A percentile compares a stretch with the other conserved stretches of the same genome.
Conservation (phyloP, 352 stramenopile genomes). For the Globisporangium polare region DNA sequence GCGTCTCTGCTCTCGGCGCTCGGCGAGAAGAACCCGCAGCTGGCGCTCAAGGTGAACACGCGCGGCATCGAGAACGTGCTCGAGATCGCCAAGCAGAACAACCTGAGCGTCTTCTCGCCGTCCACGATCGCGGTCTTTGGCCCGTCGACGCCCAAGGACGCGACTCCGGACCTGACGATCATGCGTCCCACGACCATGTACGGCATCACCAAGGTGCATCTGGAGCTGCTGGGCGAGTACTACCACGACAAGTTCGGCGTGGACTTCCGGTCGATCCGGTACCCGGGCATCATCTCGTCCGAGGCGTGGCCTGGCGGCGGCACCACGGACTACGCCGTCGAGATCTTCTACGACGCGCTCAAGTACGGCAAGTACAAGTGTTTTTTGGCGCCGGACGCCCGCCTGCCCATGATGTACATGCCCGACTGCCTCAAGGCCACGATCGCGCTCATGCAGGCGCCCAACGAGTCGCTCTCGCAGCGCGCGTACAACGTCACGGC, state of each 20-base stretch:
- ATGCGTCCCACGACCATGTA: slow-evolving; percentile 92
- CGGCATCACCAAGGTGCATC: slow-evolving; percentile 90
- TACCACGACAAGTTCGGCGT: slow-evolving; percentile 91
- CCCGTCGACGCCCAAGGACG: slow-evolving; percentile 77
- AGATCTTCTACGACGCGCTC: slow-evolving; percentile 92
- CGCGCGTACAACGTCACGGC: slow-evolving; percentile 91
- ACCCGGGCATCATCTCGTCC: slow-evolving; percentile 89
- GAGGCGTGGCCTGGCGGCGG: slow-evolving; percentile 82
- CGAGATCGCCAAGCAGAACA: slow-evolving; percentile 85
- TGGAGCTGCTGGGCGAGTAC: slow-evolving; percentile 90
- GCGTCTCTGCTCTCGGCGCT: slow-evolving; percentile 87
- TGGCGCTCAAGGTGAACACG: slow-evolving; percentile 88
- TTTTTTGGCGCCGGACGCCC: slow-evolving; percentile 75
- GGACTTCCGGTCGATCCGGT: slow-evolving; percentile 90
- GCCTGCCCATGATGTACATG: slow-evolving; percentile 95
- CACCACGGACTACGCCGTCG: slow-evolving; percentile 90
- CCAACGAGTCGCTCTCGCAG: slow-evolving; percentile 65
- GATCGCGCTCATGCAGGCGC: slow-evolving; percentile 73
- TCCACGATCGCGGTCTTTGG: slow-evolving; percentile 92
- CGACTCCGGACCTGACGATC: slow-evolving; percentile 86
- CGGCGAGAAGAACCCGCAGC: slow-evolving; percentile 87
- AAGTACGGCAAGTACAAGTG: slow-evolving; percentile 87
- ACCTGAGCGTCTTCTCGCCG: slow-evolving; percentile 84
- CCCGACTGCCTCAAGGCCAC: slow-evolving; percentile 89
- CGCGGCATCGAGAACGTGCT: slow-evolving; percentile 89